Base-by-base conservation (phyloP, 2,329 filamentous ascomycete genomes). In the Arthrobotrys iridis region DNA sequence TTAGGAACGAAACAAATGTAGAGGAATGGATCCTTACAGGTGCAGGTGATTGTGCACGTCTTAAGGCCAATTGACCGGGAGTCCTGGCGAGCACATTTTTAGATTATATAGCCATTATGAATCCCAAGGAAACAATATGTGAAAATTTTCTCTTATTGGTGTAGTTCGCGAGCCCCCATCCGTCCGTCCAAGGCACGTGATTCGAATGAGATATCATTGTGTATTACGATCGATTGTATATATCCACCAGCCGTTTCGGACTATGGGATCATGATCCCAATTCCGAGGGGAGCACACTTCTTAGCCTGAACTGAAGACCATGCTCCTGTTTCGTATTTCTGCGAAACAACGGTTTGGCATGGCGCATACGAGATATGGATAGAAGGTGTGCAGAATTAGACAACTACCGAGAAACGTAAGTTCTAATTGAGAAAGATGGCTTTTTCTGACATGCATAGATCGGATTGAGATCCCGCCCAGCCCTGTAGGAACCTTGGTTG, bases 391-490 rank as follows among this genome's bases (percentile, higher is more conserved):
- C n/a, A n/a, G n/a, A n/a, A n/a, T n/a, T n/a, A 20, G 6, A 2
- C 1, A 22, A 18, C 18, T 43, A 43, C 11, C 8, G 15, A 22
- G 8, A 6, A 22, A 4, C 4, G 35, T 13, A 40, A 40, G 13
- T 40, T n/a, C 35, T 40, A n/a, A n/a, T 4, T 40, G 11, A 4
- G 15, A 40, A n/a, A 40, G 4, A 40, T 15, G 11, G 2, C 15
- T 37, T n/a, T 13, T 30, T 18, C 10, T 40, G 24, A 28, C 15
- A 10, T 28, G 40, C 18, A 20, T 43, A 15, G 4, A 20, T 57
- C 62, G 62, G 62, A 11, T 57, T 52, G 22, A 65, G 46, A 45
- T 66, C 46, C 62, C 62, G 62, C 33, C 15, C 41, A n/a, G 37
- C 43, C 62, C 62, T 57, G 24, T 37, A 55, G n/a, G n/a, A 66